phyloP scores from a whole-genome alignment of 371 early-diverging fungal species.

The Coemansia linderi region DNA sequence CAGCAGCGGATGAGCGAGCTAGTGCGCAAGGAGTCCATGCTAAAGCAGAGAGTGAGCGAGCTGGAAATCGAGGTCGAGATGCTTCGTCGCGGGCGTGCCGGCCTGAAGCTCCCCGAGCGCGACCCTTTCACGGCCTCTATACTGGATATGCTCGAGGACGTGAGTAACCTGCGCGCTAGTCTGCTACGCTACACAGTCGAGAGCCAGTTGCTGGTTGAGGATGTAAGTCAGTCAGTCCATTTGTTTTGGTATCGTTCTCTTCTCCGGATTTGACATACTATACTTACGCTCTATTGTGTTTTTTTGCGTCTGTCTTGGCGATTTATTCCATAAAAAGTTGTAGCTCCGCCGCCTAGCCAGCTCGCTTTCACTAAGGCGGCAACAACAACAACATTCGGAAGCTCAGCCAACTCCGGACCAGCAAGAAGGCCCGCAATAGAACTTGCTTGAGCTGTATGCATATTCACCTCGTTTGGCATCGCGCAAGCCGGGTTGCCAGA shows the following conservation, averaged over 20 bases:
- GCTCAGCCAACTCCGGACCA: background rate
- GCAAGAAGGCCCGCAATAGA: background rate
- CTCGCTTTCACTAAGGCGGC: background rate
- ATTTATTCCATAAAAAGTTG: background rate
- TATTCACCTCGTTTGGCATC: background rate
- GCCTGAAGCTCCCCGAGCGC: constrained; percentile 15
- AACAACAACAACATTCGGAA: background rate
- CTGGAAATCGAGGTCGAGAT: constrained; percentile 20
- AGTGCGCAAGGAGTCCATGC: constrained; percentile 19
- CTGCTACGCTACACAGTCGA: constrained; percentile 16
- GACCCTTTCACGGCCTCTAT: constrained; percentile 29
- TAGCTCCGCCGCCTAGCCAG: constrained; percentile 14
- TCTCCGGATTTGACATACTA: background rate
- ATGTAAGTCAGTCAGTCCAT: constrained; percentile 14
- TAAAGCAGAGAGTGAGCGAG: constrained; percentile 38
- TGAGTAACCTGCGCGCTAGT: constrained; percentile 12
- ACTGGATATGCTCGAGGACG: constrained; percentile 16
- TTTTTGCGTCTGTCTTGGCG: background rate
- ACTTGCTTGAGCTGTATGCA: background rate
- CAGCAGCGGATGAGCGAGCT: constrained; percentile 25
- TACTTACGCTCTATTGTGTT: background rate
- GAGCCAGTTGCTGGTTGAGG: constrained; percentile 13
- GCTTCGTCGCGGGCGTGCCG: constrained; percentile 13
- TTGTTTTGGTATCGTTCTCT: background rate
- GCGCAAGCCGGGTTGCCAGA: background rate